A percentile compares a stretch with the other conserved stretches of the same genome.
These are phyloP conservation scores for Syzygium syzygioides DNA, from an alignment of 441 rosid species.

Conservation along the genomic window DNA sequence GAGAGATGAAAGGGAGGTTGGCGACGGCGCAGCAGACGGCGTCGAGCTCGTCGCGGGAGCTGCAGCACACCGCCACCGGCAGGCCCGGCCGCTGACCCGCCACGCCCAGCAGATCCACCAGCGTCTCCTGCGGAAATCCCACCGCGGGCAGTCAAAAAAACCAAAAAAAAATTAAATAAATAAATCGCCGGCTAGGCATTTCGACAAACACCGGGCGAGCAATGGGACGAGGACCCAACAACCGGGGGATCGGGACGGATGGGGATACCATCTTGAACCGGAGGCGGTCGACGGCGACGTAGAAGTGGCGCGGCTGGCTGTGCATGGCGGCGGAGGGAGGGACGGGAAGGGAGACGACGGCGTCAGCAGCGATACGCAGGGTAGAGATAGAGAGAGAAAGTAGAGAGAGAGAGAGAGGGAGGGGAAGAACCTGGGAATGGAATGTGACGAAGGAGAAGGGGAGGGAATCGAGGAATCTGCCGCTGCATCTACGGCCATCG, in stretches of 20 bases:
- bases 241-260: background rate
- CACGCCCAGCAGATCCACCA: constrained; percentile 60
- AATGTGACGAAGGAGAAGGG: constrained; percentile 35
- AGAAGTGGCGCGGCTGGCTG: constrained; percentile 70
- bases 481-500: constrained; percentile 29
- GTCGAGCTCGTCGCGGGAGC: constrained; percentile 85
- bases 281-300: constrained; percentile 74
- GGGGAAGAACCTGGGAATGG: background rate
- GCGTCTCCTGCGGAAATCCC: constrained; percentile 47
- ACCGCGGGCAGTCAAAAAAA: background rate
- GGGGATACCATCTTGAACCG: constrained; percentile 67
- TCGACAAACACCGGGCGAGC: background rate
- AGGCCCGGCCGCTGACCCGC: constrained; percentile 59
- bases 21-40: constrained; percentile 71
- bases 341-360: background rate
- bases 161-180: background rate
- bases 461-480: constrained; percentile 45
- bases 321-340: background rate
- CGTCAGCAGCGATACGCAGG: background rate
- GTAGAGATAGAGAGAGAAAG: background rate
- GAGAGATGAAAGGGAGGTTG: constrained; percentile 58
- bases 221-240: background rate
- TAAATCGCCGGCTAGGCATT: background rate
- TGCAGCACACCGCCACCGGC: constrained; percentile 78
- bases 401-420: background rate